Conservation (phyloP, 2,329 filamentous ascomycete genomes). For the Hypoxylon rubiginosum region DNA sequence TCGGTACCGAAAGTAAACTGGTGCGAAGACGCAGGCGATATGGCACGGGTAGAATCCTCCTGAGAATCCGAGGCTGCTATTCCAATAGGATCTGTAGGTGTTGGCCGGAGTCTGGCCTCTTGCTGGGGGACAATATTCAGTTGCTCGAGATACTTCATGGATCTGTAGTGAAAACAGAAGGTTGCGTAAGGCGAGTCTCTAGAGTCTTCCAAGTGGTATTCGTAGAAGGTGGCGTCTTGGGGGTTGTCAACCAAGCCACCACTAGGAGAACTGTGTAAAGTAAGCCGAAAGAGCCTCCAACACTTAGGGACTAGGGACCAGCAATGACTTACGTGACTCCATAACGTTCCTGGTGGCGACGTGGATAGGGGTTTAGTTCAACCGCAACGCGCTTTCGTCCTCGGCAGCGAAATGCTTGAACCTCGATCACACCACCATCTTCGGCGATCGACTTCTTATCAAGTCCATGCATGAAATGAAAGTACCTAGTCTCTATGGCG, state of each 20-base stretch:
- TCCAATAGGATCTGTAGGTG: slow-evolving; percentile 15
- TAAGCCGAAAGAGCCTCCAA: slow-evolving; percentile 31
- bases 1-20: slow-evolving; percentile 39
- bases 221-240: slow-evolving; percentile 64
- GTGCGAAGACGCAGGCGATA: slow-evolving; percentile 11
- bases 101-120: slow-evolving; percentile 21
- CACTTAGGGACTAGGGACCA: background rate
- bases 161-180: slow-evolving; percentile 70
- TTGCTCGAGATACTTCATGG: slow-evolving; percentile 61
- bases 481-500: slow-evolving; percentile 64
- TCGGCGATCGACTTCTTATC: slow-evolving; percentile 58
- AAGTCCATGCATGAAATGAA: slow-evolving; percentile 61
- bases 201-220: slow-evolving; percentile 66
- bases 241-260: slow-evolving; percentile 67
- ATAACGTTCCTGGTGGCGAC: slow-evolving; percentile 63
- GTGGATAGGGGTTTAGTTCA: slow-evolving; percentile 60
- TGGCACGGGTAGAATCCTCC: background rate
- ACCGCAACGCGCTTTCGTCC: slow-evolving; percentile 60
- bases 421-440: slow-evolving; percentile 69
- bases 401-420: slow-evolving; percentile 66
- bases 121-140: slow-evolving; percentile 62
- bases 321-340: slow-evolving; percentile 64
- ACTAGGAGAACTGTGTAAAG: slow-evolving; percentile 61
- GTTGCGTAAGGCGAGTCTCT: slow-evolving; percentile 65
- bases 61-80: background rate